Evolutionary conservation across 176 grass and related monocot species (phyloP).

Genomic region (Aechmea fasciata): DNA sequence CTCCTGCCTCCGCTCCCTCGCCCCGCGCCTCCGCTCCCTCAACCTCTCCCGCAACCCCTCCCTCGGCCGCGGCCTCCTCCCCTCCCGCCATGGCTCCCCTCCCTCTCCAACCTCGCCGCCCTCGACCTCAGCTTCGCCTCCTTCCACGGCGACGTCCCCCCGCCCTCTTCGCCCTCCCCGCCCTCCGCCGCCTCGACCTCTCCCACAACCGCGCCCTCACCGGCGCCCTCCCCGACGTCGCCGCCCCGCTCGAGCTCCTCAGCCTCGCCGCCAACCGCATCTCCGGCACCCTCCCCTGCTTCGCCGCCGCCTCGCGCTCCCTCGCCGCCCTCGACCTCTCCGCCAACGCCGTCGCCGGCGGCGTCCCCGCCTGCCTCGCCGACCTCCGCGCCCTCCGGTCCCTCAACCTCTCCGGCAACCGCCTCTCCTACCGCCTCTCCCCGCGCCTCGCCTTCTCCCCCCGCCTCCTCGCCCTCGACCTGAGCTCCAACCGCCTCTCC

Average conservation of each 20-base stretch:
- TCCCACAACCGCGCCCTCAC: slow-evolving; percentile 9
- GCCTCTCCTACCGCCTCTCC: slow-evolving; percentile 58
- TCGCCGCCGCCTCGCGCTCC: slow-evolving; percentile 7
- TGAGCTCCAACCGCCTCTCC: slow-evolving; percentile 42
- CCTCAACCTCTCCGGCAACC: slow-evolving; percentile 71
- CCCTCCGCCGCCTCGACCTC: slow-evolving; percentile 12
- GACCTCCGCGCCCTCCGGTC: slow-evolving; percentile 21
- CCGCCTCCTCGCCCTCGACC: slow-evolving; percentile 50
- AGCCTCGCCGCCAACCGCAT: slow-evolving; percentile 16
- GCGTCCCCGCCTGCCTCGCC: slow-evolving; percentile 29
- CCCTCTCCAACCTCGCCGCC: not conserved
- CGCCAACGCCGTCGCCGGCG: slow-evolving; percentile 34
- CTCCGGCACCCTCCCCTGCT: slow-evolving; percentile 18
- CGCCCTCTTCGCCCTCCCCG: slow-evolving; percentile 9
- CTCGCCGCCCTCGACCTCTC: slow-evolving; percentile 50
- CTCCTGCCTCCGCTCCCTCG: slow-evolving; percentile 7
- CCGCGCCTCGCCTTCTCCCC: slow-evolving; percentile 71
- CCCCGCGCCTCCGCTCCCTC: slow-evolving; percentile 4
- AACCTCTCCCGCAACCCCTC: slow-evolving; percentile 11
- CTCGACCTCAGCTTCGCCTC: slow-evolving; percentile 20
- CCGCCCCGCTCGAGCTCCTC: slow-evolving; percentile 1
- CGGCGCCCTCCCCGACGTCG: slow-evolving; percentile 14
- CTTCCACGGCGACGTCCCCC: slow-evolving; percentile 12
- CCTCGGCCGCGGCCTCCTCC: not conserved
- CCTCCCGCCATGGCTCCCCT: slow-evolving; percentile 12